Conservation (phyloP, 1,284 basidiomycete species). For the Dichomitus squalens region DNA sequence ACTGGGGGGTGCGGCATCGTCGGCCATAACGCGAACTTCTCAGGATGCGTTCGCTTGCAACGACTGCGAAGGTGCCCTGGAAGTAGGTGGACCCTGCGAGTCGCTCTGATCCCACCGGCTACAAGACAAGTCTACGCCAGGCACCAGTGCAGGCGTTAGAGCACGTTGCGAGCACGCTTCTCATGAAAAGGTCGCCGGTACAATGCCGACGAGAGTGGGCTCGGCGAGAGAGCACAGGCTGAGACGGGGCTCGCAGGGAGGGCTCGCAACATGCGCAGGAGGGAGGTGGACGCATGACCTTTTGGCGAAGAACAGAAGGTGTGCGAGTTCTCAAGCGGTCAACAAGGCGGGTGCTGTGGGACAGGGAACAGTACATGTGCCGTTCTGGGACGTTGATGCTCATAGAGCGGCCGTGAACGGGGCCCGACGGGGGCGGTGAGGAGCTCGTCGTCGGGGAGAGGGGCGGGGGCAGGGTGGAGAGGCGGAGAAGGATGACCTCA, state of each 20-base stretch:
- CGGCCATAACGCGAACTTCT: neutral
- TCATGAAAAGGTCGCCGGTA: neutral
- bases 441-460: neutral
- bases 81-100: neutral
- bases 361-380: neutral
- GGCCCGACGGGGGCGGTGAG: neutral
- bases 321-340: constrained; percentile 10
- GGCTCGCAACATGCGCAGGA: too few species aligned
- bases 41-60: neutral
- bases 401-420: neutral
- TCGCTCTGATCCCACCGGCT: neutral
- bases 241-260: too few species aligned
- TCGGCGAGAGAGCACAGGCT: neutral
- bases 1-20: neutral
- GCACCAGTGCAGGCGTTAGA: constrained; percentile 1
- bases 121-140: neutral
- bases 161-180: neutral
- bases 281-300: constrained; percentile 4
- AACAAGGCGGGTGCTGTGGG: neutral
- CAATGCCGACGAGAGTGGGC: neutral
- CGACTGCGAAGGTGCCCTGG: neutral
- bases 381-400: neutral
- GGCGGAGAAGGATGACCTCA: neutral
- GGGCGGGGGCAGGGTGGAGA: constrained; percentile 6
- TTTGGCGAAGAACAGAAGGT: neutral